phyloP scores from a whole-genome alignment of 2,329 filamentous ascomycete species.

The Phialophora expanda region DNA sequence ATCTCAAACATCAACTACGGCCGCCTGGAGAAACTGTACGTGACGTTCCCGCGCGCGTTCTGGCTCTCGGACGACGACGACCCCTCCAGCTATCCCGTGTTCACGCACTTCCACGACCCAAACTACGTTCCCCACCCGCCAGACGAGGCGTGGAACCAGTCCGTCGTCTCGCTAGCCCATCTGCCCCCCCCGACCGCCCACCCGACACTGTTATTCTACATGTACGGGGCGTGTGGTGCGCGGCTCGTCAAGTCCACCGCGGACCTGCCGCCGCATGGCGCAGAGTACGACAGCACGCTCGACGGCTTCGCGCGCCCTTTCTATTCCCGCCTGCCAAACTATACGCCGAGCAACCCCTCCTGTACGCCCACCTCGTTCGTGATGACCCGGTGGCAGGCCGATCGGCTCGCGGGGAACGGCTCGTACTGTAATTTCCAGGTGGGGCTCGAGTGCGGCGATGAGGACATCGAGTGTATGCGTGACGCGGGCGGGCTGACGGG shows the following conservation, averaged over 20 bases:
- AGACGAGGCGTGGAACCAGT: slow-evolving; percentile 71
- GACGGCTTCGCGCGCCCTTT: slow-evolving; percentile 76
- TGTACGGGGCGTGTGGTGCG: slow-evolving; percentile 51
- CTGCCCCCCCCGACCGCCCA: slow-evolving; percentile 66
- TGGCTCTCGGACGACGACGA: slow-evolving; percentile 60
- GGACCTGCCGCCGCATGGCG: slow-evolving; percentile 45
- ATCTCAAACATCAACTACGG: slow-evolving; percentile 57
- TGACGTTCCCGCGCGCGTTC: slow-evolving; percentile 76
- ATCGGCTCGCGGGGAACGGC: slow-evolving; percentile 79
- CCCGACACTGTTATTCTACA: slow-evolving; percentile 81
- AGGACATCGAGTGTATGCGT: slow-evolving; percentile 69
- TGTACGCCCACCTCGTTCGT: slow-evolving; percentile 69
- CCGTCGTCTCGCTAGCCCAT: slow-evolving; percentile 76
- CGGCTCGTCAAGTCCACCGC: slow-evolving; percentile 44
- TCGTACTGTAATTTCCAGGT: slow-evolving; percentile 86
- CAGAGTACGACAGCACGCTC: slow-evolving; percentile 61
- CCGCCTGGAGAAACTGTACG: slow-evolving; percentile 56
- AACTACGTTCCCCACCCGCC: slow-evolving; percentile 68
- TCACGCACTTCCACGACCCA: slow-evolving; percentile 77
- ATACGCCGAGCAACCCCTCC: slow-evolving; percentile 56
- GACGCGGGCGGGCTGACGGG: slow-evolving; percentile 49
- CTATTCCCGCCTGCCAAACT: slow-evolving; percentile 75
- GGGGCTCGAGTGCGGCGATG: slow-evolving; percentile 71
- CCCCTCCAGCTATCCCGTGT: slow-evolving; percentile 61
- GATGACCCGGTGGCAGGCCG: slow-evolving; percentile 77